Base-by-base conservation (phyloP, 495 filamentous ascomycete genomes). In the Aeminium ludgeri region DNA sequence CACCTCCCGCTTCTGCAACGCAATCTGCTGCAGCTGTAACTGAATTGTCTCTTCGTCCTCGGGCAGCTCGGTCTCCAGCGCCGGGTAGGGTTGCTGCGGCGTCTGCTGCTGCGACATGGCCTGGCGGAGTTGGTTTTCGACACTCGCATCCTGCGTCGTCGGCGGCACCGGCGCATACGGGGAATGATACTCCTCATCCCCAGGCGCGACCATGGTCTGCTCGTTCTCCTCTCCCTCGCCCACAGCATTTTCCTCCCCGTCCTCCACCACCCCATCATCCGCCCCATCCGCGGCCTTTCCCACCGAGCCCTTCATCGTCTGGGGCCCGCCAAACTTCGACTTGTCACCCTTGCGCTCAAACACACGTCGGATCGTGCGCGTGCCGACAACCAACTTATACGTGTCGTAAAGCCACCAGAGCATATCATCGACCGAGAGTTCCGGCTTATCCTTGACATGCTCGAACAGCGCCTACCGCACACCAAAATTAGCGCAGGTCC, bases 401-500 rank as follows among this genome's bases (percentile, higher is more conserved):
- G 20, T 40, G 13, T 51, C 48, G 36, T 51, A 46, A 3, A 51
- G 38, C 48, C 48, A 51, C 48, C 48, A 51, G 18, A 51, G 38
- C 38, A 51, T 51, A 18, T 51, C 48, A 20, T 51, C 48, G 12
- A 51, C 44, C 1, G 38, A 42, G 34, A 46, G 30, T 20, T 51
- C 44, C 33, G 41, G 47, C 15, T 43, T 46, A 15, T 13, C 30
- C 30, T 40, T 34, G 15, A 43, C 38, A 46, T 51, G 27, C 10
- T 42, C 34, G 34, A 51, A 51, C 1, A 51, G 44, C 2, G 47
- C 47, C 41, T 44, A 32, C 16, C 2, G n/a, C 6, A 3, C 3
- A 7, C 19, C n/a, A 34, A 16, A 6, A 20, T 20, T 10, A 25
- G 20, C 7, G n/a, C 38, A 3, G 4, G 25, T 12, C 10, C 2